A percentile compares a stretch with the other conserved stretches of the same genome.
Conservation (phyloP, 208 protist genomes). For the Endotrypanum monterogeii region DNA sequence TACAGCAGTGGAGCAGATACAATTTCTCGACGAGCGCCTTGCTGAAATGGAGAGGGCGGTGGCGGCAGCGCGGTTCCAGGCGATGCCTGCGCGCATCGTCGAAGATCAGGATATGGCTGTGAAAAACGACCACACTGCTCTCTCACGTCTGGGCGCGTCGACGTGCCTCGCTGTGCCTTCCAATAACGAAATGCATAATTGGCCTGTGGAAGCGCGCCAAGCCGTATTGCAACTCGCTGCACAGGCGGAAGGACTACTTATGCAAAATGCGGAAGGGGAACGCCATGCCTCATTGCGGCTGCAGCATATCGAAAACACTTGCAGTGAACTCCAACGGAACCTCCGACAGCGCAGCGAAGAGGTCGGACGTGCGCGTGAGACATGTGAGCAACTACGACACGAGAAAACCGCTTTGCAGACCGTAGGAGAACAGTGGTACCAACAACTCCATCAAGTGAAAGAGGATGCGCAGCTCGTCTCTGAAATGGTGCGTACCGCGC, state of each 20-base stretch:
- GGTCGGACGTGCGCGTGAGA: constrained; percentile 33
- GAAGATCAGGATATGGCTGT: not conserved
- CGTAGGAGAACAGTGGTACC: constrained; percentile 35
- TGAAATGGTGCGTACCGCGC: constrained; percentile 59
- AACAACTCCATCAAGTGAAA: constrained; percentile 63
- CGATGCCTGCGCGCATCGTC: constrained; percentile 18
- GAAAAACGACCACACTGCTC: not conserved
- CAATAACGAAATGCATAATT: constrained; percentile 29
- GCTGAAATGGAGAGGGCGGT: constrained; percentile 68
- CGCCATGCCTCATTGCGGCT: constrained; percentile 44
- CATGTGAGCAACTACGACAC: constrained; percentile 36
- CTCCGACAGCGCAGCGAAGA: constrained; percentile 34
- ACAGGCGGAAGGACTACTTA: constrained; percentile 49
- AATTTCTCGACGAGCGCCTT: constrained; percentile 69
- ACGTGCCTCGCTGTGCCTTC: constrained; percentile 26
- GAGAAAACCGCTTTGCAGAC: constrained; percentile 39
- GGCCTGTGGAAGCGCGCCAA: constrained; percentile 52
- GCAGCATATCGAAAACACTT: constrained; percentile 51
- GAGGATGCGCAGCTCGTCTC: constrained; percentile 75
- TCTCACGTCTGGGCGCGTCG: not conserved
- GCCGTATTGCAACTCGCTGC: constrained; percentile 47
- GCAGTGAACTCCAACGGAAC: constrained; percentile 42
- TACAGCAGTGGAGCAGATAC: constrained; percentile 74
- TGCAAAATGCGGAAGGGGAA: constrained; percentile 59
- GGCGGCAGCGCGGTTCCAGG: constrained; percentile 37